These are phyloP conservation scores for Trichosanthes truncata DNA, from an alignment of 306 rosid species.

Conservation along the genomic window DNA sequence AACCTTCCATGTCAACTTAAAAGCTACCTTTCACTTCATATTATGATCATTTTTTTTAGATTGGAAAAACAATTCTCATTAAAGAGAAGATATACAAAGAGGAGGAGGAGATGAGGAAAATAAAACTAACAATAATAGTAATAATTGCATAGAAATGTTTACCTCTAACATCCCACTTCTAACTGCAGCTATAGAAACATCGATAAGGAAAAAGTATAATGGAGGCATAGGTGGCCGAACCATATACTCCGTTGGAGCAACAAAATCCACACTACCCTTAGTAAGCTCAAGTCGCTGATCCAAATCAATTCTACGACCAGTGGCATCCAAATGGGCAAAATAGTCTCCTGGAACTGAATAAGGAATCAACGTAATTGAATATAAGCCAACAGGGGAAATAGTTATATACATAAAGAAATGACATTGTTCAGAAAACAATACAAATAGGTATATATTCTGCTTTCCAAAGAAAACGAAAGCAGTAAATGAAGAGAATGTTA, in stretches of 20 bases:
- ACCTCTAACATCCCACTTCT: conserved; percentile 99
- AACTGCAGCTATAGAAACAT: conserved; percentile 84
- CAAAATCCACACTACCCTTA: conserved; percentile 91
- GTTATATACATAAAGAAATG: neutral
- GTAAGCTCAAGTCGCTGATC: conserved; percentile 88
- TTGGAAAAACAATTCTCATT: neutral
- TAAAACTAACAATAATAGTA: neutral
- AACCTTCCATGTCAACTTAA: neutral
- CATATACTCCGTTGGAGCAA: conserved; percentile 99
- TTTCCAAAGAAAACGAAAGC: neutral
- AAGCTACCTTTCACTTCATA: neutral
- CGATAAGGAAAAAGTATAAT: conserved; percentile 89
- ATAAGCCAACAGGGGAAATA: neutral
- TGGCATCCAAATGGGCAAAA: conserved; percentile 83
- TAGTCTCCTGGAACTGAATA: conserved; percentile 86
- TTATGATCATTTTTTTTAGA: neutral
- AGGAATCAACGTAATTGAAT: conserved; percentile 12
- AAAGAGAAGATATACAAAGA: neutral
- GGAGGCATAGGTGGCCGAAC: conserved; percentile 99
- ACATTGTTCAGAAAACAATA: neutral
- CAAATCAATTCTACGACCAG: conserved; percentile 82
- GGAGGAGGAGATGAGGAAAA: neutral
- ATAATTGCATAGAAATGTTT: conserved; percentile 9
- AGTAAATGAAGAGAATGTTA: neutral
- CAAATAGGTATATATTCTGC: neutral